Evolutionary conservation across 2,329 filamentous ascomycete species (phyloP).

Genomic region (Trichoderma simmonsii): DNA sequence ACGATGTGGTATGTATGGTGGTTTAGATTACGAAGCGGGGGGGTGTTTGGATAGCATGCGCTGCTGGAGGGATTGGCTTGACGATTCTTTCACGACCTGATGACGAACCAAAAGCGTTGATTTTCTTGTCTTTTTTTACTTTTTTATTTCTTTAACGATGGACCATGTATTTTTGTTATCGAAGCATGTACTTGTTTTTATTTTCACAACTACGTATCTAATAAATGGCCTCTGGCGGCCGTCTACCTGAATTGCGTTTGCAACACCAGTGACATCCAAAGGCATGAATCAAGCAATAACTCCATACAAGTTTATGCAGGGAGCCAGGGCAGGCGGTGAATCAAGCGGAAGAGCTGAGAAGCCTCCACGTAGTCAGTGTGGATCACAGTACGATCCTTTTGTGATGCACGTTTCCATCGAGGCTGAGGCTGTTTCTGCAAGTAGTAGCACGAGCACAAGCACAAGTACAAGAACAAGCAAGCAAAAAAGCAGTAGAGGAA

Average conservation of each 20-base stretch:
- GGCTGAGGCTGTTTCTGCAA: not conserved
- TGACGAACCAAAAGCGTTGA: not conserved
- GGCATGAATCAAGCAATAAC: not conserved
- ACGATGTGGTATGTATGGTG: not conserved
- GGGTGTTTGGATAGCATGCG: constrained; percentile 14
- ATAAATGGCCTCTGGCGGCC: not conserved
- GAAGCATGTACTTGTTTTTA: not conserved
- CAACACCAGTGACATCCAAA: not conserved
- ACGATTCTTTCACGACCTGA: constrained; percentile 6
- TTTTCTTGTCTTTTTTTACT: not conserved
- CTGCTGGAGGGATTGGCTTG: constrained; percentile 3
- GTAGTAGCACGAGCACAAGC: not conserved
- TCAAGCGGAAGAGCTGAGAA: not conserved
- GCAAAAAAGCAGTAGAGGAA: not conserved
- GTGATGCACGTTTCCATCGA: not conserved
- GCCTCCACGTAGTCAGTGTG: constrained; percentile 15
- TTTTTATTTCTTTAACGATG: not conserved
- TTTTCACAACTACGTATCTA: not conserved
- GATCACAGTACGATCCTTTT: not conserved
- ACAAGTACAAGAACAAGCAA: not conserved
- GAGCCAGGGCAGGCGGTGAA: constrained; percentile 5
- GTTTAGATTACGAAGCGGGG: not conserved
- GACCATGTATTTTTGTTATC: not conserved
- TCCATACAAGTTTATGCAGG: not conserved
- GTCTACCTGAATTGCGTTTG: not conserved